phyloP scores from a whole-genome alignment of 2,329 filamentous ascomycete genomes.

The Ophiostoma himal-ulmi region DNA sequence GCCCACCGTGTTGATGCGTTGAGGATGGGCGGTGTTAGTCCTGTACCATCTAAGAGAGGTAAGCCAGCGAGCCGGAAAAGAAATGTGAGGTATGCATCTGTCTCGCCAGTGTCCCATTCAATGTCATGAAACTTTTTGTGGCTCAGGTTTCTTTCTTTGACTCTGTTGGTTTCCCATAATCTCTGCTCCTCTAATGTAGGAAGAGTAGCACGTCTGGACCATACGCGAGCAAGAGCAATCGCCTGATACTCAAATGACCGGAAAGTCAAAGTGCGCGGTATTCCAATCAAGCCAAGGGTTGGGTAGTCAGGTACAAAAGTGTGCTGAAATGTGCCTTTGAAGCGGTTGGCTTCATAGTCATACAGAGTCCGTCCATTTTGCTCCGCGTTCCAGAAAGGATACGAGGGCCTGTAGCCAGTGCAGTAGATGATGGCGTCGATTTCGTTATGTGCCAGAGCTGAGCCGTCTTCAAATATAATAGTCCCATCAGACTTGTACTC shows the following conservation, averaged over 20 bases:
- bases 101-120: constrained; percentile 48
- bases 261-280: constrained; percentile 43
- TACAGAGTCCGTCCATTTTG: constrained; percentile 44
- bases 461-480: constrained; percentile 47
- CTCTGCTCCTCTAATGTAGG: constrained; percentile 38
- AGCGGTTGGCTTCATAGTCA: constrained; percentile 43
- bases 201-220: constrained; percentile 37
- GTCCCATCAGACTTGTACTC: constrained; percentile 43
- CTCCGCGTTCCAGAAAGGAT: constrained; percentile 61
- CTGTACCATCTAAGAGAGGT: constrained; percentile 42
- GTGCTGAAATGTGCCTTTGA: constrained; percentile 44
- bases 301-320: constrained; percentile 46
- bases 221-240: constrained; percentile 34
- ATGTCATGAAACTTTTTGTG: constrained; percentile 48
- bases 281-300: constrained; percentile 46
- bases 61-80: constrained; percentile 47
- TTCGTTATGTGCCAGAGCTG: constrained; percentile 49
- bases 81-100: constrained; percentile 41
- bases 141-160: constrained; percentile 30
- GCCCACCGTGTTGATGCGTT: constrained; percentile 43
- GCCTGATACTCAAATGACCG: constrained; percentile 38
- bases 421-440: constrained; percentile 78
- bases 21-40: constrained; percentile 42
- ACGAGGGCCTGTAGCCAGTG: constrained; percentile 82
- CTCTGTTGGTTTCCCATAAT: constrained; percentile 43